A percentile compares a stretch with the other conserved stretches of the same genome.
Conservation (phyloP, 1,284 basidiomycete species). For the Ustilago nuda region DNA sequence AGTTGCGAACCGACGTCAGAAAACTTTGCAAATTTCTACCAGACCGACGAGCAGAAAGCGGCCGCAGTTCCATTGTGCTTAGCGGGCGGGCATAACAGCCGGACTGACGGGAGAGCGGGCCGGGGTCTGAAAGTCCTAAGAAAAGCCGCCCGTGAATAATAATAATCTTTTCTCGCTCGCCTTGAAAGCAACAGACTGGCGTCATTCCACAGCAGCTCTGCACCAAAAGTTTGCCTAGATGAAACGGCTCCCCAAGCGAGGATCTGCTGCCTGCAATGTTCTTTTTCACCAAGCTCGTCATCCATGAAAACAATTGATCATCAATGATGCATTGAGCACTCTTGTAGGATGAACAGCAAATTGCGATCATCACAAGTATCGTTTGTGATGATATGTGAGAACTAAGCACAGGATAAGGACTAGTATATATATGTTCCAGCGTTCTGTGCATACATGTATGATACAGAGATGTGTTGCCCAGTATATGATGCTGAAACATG, state of each 20-base stretch:
- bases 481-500: no score
- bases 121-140: neutral
- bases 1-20: constrained; percentile 1
- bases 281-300: neutral
- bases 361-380: no score
- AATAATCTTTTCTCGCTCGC: neutral
- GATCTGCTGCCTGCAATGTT: neutral
- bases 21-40: neutral
- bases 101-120: constrained; percentile 1
- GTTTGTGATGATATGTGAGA: no score
- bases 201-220: neutral
- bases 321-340: constrained; percentile 2
- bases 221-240: neutral
- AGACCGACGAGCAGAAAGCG: neutral
- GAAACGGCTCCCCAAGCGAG: neutral
- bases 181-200: neutral
- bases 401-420: no score
- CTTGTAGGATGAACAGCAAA: no score
- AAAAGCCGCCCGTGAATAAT: neutral
- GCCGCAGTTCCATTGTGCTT: neutral
- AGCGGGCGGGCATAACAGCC: neutral
- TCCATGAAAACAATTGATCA: neutral
- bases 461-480: no score
- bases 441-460: no score
- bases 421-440: no score